These are phyloP conservation scores for Dimocarpus longan DNA, from an alignment of 345 rosid genomes.

Conservation along the genomic window DNA sequence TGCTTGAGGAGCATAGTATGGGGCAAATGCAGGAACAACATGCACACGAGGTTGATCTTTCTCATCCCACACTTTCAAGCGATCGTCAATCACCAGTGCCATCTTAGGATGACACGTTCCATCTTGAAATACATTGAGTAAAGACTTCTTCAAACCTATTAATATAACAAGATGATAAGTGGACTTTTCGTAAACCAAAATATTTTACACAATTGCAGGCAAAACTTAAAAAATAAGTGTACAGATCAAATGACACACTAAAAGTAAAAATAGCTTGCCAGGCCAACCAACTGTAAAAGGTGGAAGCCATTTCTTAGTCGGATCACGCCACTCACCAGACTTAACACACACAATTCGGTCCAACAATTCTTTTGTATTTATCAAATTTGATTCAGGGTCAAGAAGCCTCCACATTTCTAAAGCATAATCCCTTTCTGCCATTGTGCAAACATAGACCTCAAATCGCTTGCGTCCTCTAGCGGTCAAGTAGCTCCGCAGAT, in stretches of 20 bases:
- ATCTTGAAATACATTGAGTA: conserved; percentile 85
- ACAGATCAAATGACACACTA: conserved; percentile 2
- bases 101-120: conserved; percentile 96
- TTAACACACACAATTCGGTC: conserved; percentile 93
- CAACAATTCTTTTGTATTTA: conserved; percentile 67
- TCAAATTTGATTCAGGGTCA: conserved; percentile 95
- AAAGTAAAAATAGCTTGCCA: conserved; percentile 6
- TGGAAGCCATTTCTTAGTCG: conserved; percentile 11
- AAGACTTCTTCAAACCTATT: conserved; percentile 76
- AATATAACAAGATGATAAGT: conserved; percentile 9
- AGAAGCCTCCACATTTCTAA: conserved; percentile 99
- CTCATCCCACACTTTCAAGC: conserved; percentile 97
- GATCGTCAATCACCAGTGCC: conserved; percentile 97
- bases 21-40: conserved; percentile 98
- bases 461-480: conserved; percentile 98
- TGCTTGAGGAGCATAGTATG: conserved; percentile 96
- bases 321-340: conserved; percentile 60
- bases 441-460: conserved; percentile 99
- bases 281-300: conserved; percentile 12
- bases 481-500: conserved; percentile 83
- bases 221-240: not conserved
- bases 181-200: not conserved
- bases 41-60: conserved; percentile 98
- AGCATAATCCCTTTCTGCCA: conserved; percentile 99
- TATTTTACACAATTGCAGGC: not conserved